A percentile compares a stretch with the other conserved stretches of the same genome.
Evolutionary conservation across 768 basidiomycete species (phyloP).

Genomic region (Trametes cubensis): DNA sequence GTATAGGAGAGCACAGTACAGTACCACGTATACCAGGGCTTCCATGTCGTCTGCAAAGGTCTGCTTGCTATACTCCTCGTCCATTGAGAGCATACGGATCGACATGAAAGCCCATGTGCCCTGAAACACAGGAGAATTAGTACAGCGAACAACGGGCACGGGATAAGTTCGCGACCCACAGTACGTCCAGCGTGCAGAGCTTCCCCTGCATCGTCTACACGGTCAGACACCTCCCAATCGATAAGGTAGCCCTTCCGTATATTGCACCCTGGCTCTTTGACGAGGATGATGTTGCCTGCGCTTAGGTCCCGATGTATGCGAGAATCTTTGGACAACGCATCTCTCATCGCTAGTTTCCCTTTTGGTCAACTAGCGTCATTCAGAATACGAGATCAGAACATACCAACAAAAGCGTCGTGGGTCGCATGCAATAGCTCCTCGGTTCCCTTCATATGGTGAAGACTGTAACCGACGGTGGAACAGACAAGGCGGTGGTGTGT

Average conservation of each 20-base stretch:
- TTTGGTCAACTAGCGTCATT: too few relatives aligned
- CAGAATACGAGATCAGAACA: background rate
- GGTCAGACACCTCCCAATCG: constrained; percentile 11
- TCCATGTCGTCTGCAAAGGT: constrained; percentile 23
- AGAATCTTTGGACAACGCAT: constrained; percentile 3
- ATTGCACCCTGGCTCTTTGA: background rate
- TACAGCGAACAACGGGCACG: too few relatives aligned
- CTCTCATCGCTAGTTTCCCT: constrained; percentile 18
- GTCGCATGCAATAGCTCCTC: constrained; percentile 6
- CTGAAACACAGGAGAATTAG: too few relatives aligned
- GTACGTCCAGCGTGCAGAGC: background rate
- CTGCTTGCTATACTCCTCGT: background rate
- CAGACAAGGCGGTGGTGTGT: background rate
- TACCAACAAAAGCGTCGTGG: background rate
- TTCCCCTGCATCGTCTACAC: background rate
- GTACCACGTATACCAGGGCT: constrained; percentile 14
- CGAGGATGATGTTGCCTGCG: constrained; percentile 8
- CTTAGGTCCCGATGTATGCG: constrained; percentile 13
- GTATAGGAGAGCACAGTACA: constrained; percentile 11
- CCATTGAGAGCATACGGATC: background rate
- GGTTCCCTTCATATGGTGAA: constrained; percentile 3
- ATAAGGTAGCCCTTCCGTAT: constrained; percentile 7
- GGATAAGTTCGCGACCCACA: too few relatives aligned
- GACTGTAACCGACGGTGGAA: background rate
- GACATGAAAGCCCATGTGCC: too few relatives aligned